Conservation (phyloP, 495 filamentous ascomycete species). For the Neurospora pannonica region DNA sequence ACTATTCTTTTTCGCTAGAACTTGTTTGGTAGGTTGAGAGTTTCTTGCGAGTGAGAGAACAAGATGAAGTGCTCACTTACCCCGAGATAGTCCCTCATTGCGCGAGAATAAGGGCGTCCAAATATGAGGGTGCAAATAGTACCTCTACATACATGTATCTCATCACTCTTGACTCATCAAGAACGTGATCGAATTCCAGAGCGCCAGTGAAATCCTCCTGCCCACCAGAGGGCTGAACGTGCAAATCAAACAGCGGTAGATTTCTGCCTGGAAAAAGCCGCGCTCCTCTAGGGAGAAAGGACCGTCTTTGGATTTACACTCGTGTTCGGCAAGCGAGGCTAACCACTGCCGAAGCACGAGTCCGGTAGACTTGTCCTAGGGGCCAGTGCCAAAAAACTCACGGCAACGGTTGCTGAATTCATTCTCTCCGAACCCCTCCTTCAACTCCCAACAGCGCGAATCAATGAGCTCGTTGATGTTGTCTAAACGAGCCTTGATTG, state of each 20-base stretch:
- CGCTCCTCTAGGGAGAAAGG: background rate
- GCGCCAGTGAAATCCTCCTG: no score
- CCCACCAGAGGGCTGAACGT: background rate
- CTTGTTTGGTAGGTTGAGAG: background rate
- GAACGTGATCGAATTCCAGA: background rate
- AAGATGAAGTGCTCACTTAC: background rate
- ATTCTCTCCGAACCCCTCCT: background rate
- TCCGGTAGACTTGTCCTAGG: no score
- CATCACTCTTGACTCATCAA: background rate
- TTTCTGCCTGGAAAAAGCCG: background rate
- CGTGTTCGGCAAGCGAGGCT: background rate
- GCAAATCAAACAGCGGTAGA: background rate
- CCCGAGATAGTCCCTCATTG: background rate
- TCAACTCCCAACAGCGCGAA: background rate
- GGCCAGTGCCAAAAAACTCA: background rate
- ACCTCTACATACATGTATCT: background rate
- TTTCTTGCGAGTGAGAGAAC: background rate
- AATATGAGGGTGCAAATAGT: background rate
- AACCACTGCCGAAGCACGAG: no score
- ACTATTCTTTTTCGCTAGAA: background rate
- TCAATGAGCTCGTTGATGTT: background rate
- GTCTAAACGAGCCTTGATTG: background rate
- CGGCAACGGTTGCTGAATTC: background rate
- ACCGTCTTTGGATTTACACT: background rate
- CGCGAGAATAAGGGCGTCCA: background rate